These are phyloP conservation scores for Candida easanensis DNA, from an alignment of 805 yeast species.

Conservation along the genomic window DNA sequence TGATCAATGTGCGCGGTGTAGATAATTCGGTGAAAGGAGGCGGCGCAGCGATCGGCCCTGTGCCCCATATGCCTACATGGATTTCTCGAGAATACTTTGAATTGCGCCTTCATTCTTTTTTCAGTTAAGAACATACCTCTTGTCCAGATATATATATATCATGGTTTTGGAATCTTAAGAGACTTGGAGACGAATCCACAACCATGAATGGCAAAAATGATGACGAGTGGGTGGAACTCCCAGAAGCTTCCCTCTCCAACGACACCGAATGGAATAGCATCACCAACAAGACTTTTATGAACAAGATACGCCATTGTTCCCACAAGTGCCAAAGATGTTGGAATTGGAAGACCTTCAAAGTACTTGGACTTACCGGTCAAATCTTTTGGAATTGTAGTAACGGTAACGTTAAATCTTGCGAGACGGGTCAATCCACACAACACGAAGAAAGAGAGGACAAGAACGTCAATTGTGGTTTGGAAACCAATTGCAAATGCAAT, in stretches of 20 bases:
- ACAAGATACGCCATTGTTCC: slow-evolving; percentile 68
- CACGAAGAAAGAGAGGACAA: slow-evolving; percentile 77
- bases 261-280: slow-evolving; percentile 64
- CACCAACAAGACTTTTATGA: slow-evolving; percentile 44
- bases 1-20: too few species aligned
- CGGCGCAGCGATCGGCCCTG: too few species aligned
- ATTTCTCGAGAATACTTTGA: too few species aligned
- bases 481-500: slow-evolving; percentile 91
- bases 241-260: slow-evolving; percentile 50
- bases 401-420: slow-evolving; percentile 94
- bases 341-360: slow-evolving; percentile 97
- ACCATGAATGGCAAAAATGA: slow-evolving; percentile 73
- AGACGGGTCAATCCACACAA: slow-evolving; percentile 90
- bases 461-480: slow-evolving; percentile 76
- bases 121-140: too few species aligned
- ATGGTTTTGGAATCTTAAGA: slow-evolving; percentile 85
- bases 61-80: too few species aligned
- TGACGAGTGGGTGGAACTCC: slow-evolving; percentile 73
- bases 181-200: slow-evolving; percentile 90
- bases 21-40: too few species aligned
- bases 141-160: slow-evolving; percentile 6
- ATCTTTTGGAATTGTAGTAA: slow-evolving; percentile 90
- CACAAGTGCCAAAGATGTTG: slow-evolving; percentile 78
- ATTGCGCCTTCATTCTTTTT: not conserved
- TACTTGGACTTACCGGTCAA: slow-evolving; percentile 79